A percentile compares a stretch with the other conserved stretches of the same genome.
Evolutionary conservation across 345 rosid species (phyloP).

Genomic region (Eucalyptus sp.): DNA sequence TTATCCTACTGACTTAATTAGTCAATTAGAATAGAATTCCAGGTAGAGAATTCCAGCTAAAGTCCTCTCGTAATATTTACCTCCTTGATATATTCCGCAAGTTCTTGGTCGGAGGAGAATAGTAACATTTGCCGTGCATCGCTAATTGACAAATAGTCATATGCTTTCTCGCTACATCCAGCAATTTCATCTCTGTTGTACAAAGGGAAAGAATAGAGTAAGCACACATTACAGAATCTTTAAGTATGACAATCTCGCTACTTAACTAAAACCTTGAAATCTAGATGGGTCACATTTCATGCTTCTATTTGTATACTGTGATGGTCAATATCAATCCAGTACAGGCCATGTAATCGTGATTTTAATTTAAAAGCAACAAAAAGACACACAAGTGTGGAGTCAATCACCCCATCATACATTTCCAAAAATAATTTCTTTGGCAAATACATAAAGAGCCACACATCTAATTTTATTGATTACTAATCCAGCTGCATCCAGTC

Average conservation of each 20-base stretch:
- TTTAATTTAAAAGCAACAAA: not conserved
- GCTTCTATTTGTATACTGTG: not conserved
- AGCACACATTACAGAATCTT: not conserved
- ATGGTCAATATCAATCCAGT: not conserved
- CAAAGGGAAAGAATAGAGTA: not conserved
- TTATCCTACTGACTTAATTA: not conserved
- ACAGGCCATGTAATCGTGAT: not conserved
- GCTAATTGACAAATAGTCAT: constrained; percentile 61
- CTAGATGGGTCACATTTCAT: not conserved
- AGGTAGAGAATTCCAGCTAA: not conserved
- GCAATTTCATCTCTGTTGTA: constrained; percentile 82
- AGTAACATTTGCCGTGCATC: constrained; percentile 73
- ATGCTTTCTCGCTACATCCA: constrained; percentile 99
- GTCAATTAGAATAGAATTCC: not conserved
- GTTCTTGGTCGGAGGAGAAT: constrained; percentile 72
- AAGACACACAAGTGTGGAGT: not conserved
- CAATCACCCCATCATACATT: not conserved
- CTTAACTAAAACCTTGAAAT: not conserved
- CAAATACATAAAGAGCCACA: not conserved
- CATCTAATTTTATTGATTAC: not conserved
- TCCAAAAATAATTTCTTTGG: not conserved
- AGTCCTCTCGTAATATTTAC: constrained; percentile 9
- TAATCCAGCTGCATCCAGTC: not conserved
- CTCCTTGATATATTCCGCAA: constrained; percentile 62
- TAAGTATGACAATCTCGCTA: not conserved